Conservation (phyloP, 108 stramenopile genomes). For the Cyclotella kingstonii region DNA sequence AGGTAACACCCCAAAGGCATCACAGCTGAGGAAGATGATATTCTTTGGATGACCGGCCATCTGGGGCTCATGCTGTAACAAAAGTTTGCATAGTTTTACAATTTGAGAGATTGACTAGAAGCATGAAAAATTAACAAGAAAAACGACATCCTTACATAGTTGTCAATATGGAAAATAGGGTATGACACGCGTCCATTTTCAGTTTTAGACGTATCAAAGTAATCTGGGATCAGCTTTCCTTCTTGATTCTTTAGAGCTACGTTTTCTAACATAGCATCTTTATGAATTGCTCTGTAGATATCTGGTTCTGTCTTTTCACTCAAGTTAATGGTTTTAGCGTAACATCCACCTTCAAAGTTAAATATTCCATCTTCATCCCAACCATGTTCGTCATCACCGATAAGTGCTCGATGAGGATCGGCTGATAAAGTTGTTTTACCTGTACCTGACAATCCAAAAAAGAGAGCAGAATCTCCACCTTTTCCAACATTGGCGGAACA, state of each 20-base stretch:
- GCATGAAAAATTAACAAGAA: too few species aligned
- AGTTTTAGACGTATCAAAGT: conserved; percentile 90
- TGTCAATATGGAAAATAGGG: conserved; percentile 92
- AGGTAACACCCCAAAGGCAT: conserved; percentile 97
- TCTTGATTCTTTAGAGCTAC: conserved; percentile 69
- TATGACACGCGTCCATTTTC: conserved; percentile 98
- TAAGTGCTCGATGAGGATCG: conserved; percentile 91
- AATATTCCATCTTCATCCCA: conserved; percentile 98
- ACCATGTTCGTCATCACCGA: conserved; percentile 95
- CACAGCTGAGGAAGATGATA: conserved; percentile 95
- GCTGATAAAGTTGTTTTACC: conserved; percentile 97
- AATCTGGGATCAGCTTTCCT: conserved; percentile 73
- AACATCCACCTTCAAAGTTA: conserved; percentile 99
- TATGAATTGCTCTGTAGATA: conserved; percentile 94
- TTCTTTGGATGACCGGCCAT: conserved; percentile 95
- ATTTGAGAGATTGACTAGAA: too few species aligned
- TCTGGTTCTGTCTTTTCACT: conserved; percentile 94
- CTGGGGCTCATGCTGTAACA: conserved; percentile 77
- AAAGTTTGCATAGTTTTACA: neutral
- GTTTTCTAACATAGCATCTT: conserved; percentile 95
- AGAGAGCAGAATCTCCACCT: conserved; percentile 88
- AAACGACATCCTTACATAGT: too few species aligned
- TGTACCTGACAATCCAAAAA: conserved; percentile 95
- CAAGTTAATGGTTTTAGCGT: conserved; percentile 97
- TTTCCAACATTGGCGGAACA: conserved; percentile 96